These are phyloP conservation scores for Clonostachys rosea DNA, from an alignment of 2,329 filamentous ascomycete genomes.

Conservation along the genomic window DNA sequence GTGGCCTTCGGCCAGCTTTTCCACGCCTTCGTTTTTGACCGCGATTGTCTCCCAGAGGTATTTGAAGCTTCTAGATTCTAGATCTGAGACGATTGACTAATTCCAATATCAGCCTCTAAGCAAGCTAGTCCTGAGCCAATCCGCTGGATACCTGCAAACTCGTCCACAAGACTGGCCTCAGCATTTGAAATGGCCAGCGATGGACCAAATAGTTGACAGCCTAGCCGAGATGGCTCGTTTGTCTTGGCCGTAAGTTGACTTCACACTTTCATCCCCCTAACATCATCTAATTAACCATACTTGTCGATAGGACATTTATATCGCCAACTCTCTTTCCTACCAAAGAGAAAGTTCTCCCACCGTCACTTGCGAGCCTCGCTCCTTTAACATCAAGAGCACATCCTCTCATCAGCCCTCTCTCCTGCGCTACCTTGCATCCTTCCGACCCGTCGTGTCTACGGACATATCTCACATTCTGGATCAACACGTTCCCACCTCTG, in stretches of 20 bases:
- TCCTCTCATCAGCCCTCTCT: conserved; percentile 77
- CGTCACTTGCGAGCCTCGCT: conserved; percentile 61
- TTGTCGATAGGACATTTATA: conserved; percentile 57
- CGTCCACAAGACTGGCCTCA: conserved; percentile 65
- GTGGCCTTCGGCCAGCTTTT: conserved; percentile 71
- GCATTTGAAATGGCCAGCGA: conserved; percentile 67
- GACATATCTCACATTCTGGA: conserved; percentile 83
- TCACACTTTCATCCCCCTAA: not conserved
- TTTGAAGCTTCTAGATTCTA: conserved; percentile 11
- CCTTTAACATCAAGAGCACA: conserved; percentile 82
- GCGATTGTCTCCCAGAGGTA: conserved; percentile 65
- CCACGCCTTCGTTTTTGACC: conserved; percentile 72
- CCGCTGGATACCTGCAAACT: conserved; percentile 72
- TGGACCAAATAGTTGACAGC: conserved; percentile 73
- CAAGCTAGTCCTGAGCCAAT: conserved; percentile 56
- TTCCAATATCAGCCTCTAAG: too few species aligned
- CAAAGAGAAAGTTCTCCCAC: conserved; percentile 59
- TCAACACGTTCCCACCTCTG: conserved; percentile 74
- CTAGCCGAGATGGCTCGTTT: conserved; percentile 76
- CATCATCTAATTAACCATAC: conserved; percentile 2
- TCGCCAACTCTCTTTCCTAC: conserved; percentile 84
- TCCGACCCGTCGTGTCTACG: conserved; percentile 82
- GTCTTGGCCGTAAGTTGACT: conserved; percentile 69
- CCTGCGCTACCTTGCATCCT: conserved; percentile 87
- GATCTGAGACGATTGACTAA: too few species aligned